phyloP scores from a whole-genome alignment of 225 moss, liverwort and hornwort species.

The Pseudoscleropodium purum region DNA sequence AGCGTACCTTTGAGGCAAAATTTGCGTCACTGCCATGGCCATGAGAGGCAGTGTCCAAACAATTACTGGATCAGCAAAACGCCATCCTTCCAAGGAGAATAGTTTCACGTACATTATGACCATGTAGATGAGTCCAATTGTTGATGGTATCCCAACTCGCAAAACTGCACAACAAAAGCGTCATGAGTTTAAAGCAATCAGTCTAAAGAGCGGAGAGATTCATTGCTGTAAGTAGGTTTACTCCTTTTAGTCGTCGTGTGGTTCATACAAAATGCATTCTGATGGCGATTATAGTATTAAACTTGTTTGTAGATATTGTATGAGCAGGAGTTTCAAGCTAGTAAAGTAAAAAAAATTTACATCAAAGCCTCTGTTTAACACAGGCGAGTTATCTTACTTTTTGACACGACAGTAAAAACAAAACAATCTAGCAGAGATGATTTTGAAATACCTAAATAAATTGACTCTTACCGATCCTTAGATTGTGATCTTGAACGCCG shows the following conservation, averaged over 20 bases:
- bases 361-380: background rate
- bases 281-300: background rate
- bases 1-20: background rate
- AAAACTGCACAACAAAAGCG: background rate
- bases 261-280: background rate
- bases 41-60: background rate
- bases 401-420: background rate
- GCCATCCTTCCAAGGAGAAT: background rate
- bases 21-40: background rate
- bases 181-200: background rate
- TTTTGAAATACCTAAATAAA: too few relatives aligned
- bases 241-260: too few relatives aligned
- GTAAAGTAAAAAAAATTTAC: background rate
- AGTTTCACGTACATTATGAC: background rate
- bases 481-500: conserved; percentile 1
- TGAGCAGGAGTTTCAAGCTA: background rate
- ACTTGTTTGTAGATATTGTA: background rate
- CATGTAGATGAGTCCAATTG: background rate
- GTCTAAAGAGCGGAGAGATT: background rate
- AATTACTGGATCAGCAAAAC: background rate
- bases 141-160: background rate
- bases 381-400: background rate
- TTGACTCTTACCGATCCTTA: background rate
- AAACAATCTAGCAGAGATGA: background rate
- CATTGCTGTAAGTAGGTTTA: background rate